A percentile compares a stretch with the other conserved stretches of the same genome.
These are phyloP conservation scores for Apium graveolens DNA, from an alignment of 129 eudicot genomes.

Conservation along the genomic window DNA sequence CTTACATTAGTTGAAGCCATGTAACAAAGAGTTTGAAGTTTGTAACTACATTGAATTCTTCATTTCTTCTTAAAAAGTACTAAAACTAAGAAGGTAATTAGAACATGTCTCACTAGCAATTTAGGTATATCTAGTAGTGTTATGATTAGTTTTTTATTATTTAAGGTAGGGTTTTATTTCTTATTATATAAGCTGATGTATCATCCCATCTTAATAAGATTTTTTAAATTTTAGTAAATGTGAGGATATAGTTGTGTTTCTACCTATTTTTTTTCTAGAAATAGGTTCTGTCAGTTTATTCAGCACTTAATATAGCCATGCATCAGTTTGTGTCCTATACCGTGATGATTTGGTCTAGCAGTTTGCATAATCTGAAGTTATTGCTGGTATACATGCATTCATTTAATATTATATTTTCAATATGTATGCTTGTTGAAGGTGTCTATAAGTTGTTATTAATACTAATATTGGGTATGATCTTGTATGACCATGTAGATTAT, in stretches of 20 bases:
- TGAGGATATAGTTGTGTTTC: background rate
- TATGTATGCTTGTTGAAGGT: background rate
- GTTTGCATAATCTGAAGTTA: background rate
- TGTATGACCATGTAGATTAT: background rate
- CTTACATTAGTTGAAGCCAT: background rate
- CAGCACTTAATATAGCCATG: background rate
- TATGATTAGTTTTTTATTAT: background rate
- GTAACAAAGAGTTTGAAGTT: background rate
- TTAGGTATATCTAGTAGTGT: background rate
- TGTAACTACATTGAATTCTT: no score
- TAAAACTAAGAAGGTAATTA: no score
- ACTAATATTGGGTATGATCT: background rate
- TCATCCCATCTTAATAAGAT: background rate
- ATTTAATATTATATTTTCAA: background rate
- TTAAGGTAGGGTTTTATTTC: background rate
- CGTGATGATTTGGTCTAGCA: background rate
- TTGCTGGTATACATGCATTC: background rate
- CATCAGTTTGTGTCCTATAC: background rate
- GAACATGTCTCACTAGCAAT: no score
- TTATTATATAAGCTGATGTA: background rate
- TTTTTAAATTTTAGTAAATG: background rate
- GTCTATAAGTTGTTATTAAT: background rate
- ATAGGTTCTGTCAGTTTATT: background rate
- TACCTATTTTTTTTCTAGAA: background rate
- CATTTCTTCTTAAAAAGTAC: no score